phyloP scores from a whole-genome alignment of 768 basidiomycete genomes.

The Leccinum pellstonianum region DNA sequence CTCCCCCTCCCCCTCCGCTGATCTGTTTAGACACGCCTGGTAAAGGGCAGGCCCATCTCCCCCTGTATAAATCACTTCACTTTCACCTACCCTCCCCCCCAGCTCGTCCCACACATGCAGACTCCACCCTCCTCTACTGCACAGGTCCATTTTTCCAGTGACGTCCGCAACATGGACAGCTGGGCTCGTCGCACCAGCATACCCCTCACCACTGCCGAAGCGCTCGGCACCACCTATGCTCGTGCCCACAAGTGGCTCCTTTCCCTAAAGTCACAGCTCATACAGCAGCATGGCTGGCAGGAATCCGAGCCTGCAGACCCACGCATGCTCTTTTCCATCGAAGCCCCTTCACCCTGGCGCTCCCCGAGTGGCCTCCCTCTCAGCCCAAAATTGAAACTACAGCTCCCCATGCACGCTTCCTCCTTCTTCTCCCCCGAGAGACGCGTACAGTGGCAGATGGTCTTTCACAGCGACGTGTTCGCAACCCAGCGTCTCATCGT shows the following conservation, averaged over 20 bases:
- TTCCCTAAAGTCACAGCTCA: conserved; percentile 57
- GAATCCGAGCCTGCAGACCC: conserved; percentile 57
- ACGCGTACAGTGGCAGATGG: conserved; percentile 87
- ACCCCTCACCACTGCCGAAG: conserved; percentile 79
- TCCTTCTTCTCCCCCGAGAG: conserved; percentile 86
- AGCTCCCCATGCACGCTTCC: conserved; percentile 74
- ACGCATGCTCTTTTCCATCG: conserved; percentile 77
- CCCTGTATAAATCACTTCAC: conserved; percentile 27
- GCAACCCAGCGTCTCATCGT: conserved; percentile 67
- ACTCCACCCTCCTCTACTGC: conserved; percentile 40
- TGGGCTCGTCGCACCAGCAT: conserved; percentile 81
- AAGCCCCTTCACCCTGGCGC: conserved; percentile 76
- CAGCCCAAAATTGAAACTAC: conserved; percentile 68
- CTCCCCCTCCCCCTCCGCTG: conserved; percentile 6
- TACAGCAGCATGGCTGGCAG: conserved; percentile 69
- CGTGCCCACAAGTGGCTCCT: conserved; percentile 77
- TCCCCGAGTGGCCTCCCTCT: conserved; percentile 74
- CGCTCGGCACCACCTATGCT: conserved; percentile 76
- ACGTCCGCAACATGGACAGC: conserved; percentile 78
- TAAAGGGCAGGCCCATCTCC: conserved; percentile 30
- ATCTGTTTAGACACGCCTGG: conserved; percentile 28
- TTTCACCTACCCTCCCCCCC: not conserved
- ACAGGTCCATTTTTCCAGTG: conserved; percentile 75
- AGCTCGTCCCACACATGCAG: conserved; percentile 25
- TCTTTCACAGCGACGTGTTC: conserved; percentile 78